Evolutionary conservation across 1,284 basidiomycete genomes (phyloP).

Genomic region (Termitomyces sp.): DNA sequence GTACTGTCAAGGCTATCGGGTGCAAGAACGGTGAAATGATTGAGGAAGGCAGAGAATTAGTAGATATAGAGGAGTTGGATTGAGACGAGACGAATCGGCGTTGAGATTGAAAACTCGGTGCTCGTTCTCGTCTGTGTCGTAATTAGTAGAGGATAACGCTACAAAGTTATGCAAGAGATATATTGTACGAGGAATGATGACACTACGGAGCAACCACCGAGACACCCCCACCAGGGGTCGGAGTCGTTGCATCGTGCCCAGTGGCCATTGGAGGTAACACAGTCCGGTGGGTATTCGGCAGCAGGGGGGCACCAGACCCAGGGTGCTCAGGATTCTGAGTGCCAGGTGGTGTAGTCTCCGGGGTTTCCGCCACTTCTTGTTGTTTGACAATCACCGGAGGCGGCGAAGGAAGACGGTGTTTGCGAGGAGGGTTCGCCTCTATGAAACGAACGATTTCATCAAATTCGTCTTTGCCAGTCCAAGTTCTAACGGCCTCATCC

Average conservation of each 20-base stretch:
- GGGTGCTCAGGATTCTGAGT: conserved; percentile 45
- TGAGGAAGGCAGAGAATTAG: conserved; percentile 77
- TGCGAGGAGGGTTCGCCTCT: conserved; percentile 37
- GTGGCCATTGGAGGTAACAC: conserved; percentile 31
- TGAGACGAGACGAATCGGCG: conserved; percentile 1
- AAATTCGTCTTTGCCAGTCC: conserved; percentile 61
- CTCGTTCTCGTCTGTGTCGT: not conserved
- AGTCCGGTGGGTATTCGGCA: conserved; percentile 24
- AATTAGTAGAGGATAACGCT: not conserved
- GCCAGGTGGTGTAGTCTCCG: conserved; percentile 32
- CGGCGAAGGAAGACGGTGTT: conserved; percentile 28
- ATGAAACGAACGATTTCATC: conserved; percentile 49
- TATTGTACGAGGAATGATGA: not conserved
- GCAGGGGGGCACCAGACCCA: conserved; percentile 35
- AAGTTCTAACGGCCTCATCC: conserved; percentile 48
- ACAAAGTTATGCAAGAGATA: not conserved
- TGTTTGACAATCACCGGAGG: conserved; percentile 9
- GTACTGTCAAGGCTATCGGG: conserved; percentile 67
- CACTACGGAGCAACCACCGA: conserved; percentile 9
- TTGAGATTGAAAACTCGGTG: not conserved
- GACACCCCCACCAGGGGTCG: conserved; percentile 30
- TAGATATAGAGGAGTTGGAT: conserved; percentile 49
- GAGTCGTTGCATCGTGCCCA: conserved; percentile 39
- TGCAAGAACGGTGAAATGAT: conserved; percentile 84
- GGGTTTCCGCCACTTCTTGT: conserved; percentile 6